phyloP scores from a whole-genome alignment of 805 yeast genomes.

The Middelhovenomyces tepae region DNA sequence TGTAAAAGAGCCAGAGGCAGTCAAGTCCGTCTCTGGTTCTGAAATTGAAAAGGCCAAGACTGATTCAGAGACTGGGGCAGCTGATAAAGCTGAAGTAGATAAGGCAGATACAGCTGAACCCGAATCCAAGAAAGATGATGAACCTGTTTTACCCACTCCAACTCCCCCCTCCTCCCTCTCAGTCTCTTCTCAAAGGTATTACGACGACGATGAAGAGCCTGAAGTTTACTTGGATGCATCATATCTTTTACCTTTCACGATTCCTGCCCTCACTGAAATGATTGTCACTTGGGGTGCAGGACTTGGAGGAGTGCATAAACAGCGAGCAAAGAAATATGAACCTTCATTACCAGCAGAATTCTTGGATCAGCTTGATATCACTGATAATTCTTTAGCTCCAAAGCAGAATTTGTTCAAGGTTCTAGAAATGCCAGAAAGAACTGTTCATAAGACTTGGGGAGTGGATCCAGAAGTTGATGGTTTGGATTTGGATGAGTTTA shows the following conservation, averaged over 20 bases:
- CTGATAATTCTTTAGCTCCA: conserved; percentile 6
- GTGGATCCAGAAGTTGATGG: conserved; percentile 17
- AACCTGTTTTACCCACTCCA: conserved; percentile 1
- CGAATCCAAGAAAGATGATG: conserved; percentile 6
- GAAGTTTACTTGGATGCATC: conserved; percentile 28
- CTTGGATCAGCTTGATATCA: conserved; percentile 56
- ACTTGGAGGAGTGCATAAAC: conserved; percentile 48
- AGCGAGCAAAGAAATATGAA: conserved; percentile 48
- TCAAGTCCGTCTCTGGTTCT: not conserved
- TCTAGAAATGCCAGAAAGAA: conserved; percentile 17
- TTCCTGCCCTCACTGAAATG: conserved; percentile 70
- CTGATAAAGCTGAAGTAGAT: not conserved
- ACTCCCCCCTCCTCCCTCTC: conserved; percentile 6
- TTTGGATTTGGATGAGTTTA: conserved; percentile 3
- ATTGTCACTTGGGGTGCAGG: conserved; percentile 72
- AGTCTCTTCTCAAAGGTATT: conserved; percentile 6
- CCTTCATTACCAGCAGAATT: conserved; percentile 67
- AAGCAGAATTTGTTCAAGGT: conserved; percentile 11
- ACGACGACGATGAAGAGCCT: conserved; percentile 17
- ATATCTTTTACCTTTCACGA: conserved; percentile 38
- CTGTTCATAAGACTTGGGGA: conserved; percentile 21
- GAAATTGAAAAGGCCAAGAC: conserved; percentile 4
- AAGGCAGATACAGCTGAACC: too few species aligned
- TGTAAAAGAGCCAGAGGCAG: not conserved
- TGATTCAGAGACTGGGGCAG: not conserved